Base-by-base conservation (phyloP, 1,284 basidiomycete genomes). In the Rhodotorula sp. region DNA sequence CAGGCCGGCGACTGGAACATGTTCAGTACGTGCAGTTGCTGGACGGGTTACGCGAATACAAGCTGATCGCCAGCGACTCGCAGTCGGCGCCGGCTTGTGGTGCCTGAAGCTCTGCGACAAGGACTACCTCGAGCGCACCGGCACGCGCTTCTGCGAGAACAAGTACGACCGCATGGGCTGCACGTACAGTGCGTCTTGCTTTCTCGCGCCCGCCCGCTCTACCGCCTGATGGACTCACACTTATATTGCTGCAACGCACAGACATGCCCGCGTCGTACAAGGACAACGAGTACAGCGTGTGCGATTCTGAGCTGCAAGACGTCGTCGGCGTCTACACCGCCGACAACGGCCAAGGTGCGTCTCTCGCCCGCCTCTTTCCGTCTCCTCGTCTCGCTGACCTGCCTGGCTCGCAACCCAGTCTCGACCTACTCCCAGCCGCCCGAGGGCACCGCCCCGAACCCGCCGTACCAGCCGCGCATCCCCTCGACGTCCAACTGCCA, bases 401-500 rank as follows among this genome's bases (percentile, higher is more conserved):
- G 23, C n/a, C n/a, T 5, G 4, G 16, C 27, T 56, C 55, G 9
- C 21, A 23, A 4, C 14, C n/a, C 50, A 49, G 64, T 61, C 25
- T 53, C 59, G 44, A 71, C 67, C n/a, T 76, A 67, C 63, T 49
- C 61, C 25, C 75, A 76, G 52, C 82, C 87, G 56, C 86, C 89
- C 17, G 68, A 70, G 68, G 64, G 53, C 34, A 49, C 66, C n/a
- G 58, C n/a, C 4, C 46, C 64, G 45, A 46, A 50, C 41, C 70
- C 66, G 25, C 89, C 90, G 0, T 91, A 89, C 82, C 83, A 83
- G 1, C 83, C 89, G 23, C 80, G 79, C 17, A 80, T 88, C 44
- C 89, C 90, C 12, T 80, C 86, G 4, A 86, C 86, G 48, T 88
- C 86, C 60, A 87, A 87, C 81, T 92, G 91, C 79, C 82, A 84